A percentile compares a stretch with the other conserved stretches of the same genome.
Conservation (phyloP, 1,284 basidiomycete genomes). For the Marasmius fiardii region DNA sequence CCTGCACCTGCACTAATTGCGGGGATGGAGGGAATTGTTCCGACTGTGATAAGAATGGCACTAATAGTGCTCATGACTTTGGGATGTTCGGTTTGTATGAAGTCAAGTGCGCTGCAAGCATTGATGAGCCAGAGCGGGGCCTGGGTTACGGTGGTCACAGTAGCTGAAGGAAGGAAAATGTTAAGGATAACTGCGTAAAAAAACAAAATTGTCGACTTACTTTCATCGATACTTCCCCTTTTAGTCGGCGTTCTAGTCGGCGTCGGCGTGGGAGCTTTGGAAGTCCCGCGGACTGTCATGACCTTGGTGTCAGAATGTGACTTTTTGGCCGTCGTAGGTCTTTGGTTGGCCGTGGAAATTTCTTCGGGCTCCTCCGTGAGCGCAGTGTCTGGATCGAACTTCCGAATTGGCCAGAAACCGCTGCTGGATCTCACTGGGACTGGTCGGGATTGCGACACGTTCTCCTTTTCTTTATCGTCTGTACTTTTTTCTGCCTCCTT, state of each 20-base stretch:
- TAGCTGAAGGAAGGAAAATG: conserved; percentile 21
- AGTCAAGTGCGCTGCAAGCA: conserved; percentile 69
- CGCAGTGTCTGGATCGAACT: conserved; percentile 22
- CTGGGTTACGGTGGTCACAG: conserved; percentile 50
- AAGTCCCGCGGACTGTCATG: neutral
- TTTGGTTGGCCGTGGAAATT: neutral
- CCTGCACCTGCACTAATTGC: conserved; percentile 63
- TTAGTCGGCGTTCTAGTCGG: neutral
- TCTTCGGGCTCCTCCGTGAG: conserved; percentile 10
- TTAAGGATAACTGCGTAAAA: neutral
- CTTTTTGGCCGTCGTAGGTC: neutral
- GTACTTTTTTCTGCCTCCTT: neutral
- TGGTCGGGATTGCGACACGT: conserved; percentile 11
- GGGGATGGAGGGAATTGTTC: conserved; percentile 67
- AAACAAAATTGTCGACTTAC: conserved; percentile 10
- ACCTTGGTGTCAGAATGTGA: neutral
- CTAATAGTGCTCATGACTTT: conserved; percentile 71
- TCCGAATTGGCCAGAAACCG: conserved; percentile 25
- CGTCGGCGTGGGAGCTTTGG: neutral
- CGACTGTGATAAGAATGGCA: conserved; percentile 73
- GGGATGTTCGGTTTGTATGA: conserved; percentile 68
- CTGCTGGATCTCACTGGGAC: conserved; percentile 17
- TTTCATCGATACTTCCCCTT: neutral
- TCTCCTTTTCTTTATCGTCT: conserved; percentile 5
- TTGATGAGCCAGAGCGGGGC: conserved; percentile 73